Evolutionary conservation across 2,329 filamentous ascomycete genomes (phyloP), one percentile per base, ranked within the genome.

Genomic region (Monascus ruber): DNA sequence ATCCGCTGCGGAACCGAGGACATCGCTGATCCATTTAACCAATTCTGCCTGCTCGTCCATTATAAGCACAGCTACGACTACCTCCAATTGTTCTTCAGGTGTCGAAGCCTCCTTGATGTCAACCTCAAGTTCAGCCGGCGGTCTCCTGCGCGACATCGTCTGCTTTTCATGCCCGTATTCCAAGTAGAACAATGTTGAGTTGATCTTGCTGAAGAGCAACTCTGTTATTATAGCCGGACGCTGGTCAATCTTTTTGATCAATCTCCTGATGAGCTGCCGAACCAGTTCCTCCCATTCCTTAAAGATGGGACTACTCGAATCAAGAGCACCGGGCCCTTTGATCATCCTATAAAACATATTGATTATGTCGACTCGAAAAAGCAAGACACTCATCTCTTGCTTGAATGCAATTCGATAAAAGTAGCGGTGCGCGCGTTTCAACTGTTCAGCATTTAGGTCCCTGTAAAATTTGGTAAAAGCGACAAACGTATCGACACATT

Each of bases 371-470:
- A 94, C 76, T 6, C 89, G 79, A 63, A 87, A 96, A 1, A 98
- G 71, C 66, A 95, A 76, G 24, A 95, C 81, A 41, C 80, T 81
- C 68, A 91, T 80, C 35, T 95, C 85, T 60, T 94, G 84, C 64
- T 96, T 98, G 70, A 96, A 96, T 0, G 87, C 87, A 7, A 94
- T 73, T 0, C 89, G 81, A 55, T 96, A 93, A 54, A 98, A 88
- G 60, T 89, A 98, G 5, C 91, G 82, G 64, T 96, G 91, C 8
- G 82, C 82, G 5, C 91, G 79, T 66, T 96, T 96, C 31, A 96
- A 69, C 57, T 98, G 91, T 31, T 79, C 71, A 2, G 79, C 70
- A 38, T 79, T 75, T 7, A 98, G 72, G 47, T 98, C 91, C 32
- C 71, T 73, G 63, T 94, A 95, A 63, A 79, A 89, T 35, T 73